Evolutionary conservation across 106 monocot genomes (phyloP).

Genomic region (Phalaenopsis aphrodite): DNA sequence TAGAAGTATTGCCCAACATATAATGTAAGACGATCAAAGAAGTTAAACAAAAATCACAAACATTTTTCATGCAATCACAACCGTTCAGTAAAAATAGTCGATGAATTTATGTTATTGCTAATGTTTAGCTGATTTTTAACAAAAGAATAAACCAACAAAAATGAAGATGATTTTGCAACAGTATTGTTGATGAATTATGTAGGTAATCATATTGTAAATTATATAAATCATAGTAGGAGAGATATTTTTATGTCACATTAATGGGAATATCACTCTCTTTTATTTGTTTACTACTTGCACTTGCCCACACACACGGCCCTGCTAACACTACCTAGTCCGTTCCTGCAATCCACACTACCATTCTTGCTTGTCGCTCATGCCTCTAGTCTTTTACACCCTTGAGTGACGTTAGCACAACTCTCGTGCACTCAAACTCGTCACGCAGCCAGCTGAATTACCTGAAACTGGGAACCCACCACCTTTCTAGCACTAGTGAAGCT

Average conservation of each 20-base stretch:
- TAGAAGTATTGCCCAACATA: neutral
- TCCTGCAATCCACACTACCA: no score
- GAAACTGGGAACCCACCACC: no score
- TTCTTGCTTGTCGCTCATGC: no score
- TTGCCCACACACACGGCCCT: neutral
- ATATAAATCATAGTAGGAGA: neutral
- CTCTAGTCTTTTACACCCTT: no score
- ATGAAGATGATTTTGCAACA: neutral
- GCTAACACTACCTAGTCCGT: no score
- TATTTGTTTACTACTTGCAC: neutral
- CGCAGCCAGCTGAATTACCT: no score
- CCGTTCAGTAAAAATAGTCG: neutral
- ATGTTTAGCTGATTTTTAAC: neutral
- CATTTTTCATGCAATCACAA: no score
- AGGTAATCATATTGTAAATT: neutral
- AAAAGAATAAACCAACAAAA: neutral
- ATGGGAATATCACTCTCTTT: neutral
- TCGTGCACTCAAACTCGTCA: no score
- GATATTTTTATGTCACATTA: neutral
- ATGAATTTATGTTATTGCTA: neutral
- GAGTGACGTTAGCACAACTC: no score
- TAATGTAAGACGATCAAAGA: neutral
- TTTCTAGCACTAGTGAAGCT: no score
- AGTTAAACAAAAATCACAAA: neutral
- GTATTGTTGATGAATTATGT: no score